Conservation (phyloP, 2,329 filamentous ascomycete genomes). For the Sporothrix variecibatus region DNA sequence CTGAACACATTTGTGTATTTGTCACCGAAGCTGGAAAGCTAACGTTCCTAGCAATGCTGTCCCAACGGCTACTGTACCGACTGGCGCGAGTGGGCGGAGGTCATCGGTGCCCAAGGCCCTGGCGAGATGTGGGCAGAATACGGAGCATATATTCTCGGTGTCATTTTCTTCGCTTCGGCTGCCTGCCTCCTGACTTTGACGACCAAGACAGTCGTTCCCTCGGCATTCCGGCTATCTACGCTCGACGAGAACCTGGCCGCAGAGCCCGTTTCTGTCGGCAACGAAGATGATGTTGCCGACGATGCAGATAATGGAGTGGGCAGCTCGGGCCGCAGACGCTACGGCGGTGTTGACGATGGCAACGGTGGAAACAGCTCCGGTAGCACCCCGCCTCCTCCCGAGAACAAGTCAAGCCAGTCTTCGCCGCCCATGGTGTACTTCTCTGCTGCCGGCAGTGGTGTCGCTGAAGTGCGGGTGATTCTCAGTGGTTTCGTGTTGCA, state of each 20-base stretch:
- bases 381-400: slow-evolving; percentile 9
- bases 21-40: background rate
- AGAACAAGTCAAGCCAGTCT: slow-evolving; percentile 17
- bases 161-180: slow-evolving; percentile 67
- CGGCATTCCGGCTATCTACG: slow-evolving; percentile 80
- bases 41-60: slow-evolving; percentile 46
- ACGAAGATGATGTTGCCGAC: slow-evolving; percentile 43
- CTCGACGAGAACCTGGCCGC: slow-evolving; percentile 91
- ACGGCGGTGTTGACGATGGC: background rate
- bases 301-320: slow-evolving; percentile 34
- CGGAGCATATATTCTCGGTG: slow-evolving; percentile 70
- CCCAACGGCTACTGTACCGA: slow-evolving; percentile 58
- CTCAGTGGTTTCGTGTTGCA: slow-evolving; percentile 97
- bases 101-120: slow-evolving; percentile 48
- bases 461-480: slow-evolving; percentile 96
- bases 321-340: background rate
- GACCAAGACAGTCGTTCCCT: slow-evolving; percentile 94
- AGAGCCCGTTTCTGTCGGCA: slow-evolving; percentile 44
- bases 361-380: background rate
- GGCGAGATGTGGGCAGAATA: slow-evolving; percentile 71
- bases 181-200: slow-evolving; percentile 80
- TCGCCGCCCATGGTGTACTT: slow-evolving; percentile 81
- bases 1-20: background rate
- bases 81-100: slow-evolving; percentile 59
- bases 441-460: slow-evolving; percentile 91